Base-by-base conservation (phyloP, 129 eudicot species). In the Flaveria linearis region DNA sequence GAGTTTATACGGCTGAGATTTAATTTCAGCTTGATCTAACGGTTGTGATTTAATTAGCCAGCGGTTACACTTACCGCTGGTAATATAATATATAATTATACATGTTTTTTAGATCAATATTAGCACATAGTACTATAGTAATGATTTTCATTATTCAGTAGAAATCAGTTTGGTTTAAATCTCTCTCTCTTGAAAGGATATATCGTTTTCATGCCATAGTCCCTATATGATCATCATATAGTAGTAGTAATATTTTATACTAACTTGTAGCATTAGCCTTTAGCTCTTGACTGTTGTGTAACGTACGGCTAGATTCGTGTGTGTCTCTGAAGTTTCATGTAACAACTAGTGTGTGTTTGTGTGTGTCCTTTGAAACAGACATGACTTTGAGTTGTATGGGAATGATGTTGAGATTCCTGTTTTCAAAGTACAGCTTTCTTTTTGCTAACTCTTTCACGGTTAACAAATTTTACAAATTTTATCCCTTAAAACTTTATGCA, bases 341-440 rank as follows among this genome's bases (percentile, higher is more conserved):
- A 84, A 78, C 76, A 49, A 72, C 41, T 55, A 72, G 83, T 79
- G 83, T 79, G 68, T 78, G 71, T 78, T 58, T 78, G 76, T 68
- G 72, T 70, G 82, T 78, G 83, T 79, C 84, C 81, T 83, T 74
- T 75, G 78, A 76, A 79, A 79, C 78, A 69, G 81, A 83, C 84
- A 62, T 74, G 87, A 72, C 81, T 73, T 83, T 74, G 87, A 83
- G 81, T 79, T 69, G 78, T 61, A 79, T 79, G 78, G 55, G 74
- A 83, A 69, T 78, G 81, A 74, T 74, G 83, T 74, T 43, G 81
- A 83, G 74, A 83, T 62, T 79, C 72, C 79, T 69, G 65, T 68
- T 75, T 69, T 78, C 9, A 73, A 73, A 42, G 65, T 57, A 72
- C 69, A 52, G 13, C 67, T 56, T 71, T 71, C 33, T 49, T 73